Percentiles rank a stretch among this genome's conserved stretches.
Conservation (phyloP, 129 eudicot species). For the Ambrosia trifida region DNA sequence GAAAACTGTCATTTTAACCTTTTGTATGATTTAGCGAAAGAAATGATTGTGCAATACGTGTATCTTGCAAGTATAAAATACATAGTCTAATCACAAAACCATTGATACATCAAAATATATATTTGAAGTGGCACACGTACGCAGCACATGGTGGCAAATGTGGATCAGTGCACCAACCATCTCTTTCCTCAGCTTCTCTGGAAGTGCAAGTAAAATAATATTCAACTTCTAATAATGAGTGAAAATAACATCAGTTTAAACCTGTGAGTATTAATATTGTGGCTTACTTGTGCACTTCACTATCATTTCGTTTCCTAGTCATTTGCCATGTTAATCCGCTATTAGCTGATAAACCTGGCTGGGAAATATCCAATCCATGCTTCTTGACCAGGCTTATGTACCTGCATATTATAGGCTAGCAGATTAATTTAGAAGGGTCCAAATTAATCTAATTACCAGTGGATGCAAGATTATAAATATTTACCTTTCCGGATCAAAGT, state of each 20-base stretch:
- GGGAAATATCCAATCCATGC: conserved; percentile 55
- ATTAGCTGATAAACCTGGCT: conserved; percentile 56
- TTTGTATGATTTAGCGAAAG: conserved; percentile 1
- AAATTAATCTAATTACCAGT: background rate
- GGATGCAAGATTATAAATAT: background rate
- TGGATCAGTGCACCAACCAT: conserved; percentile 41
- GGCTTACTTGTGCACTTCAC: conserved; percentile 49
- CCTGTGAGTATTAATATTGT: background rate
- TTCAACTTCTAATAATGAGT: background rate
- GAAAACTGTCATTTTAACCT: background rate
- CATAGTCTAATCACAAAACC: background rate
- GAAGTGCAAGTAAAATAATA: conserved; percentile 1
- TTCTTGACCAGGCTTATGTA: conserved; percentile 44
- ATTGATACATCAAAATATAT: background rate
- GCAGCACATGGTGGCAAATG: conserved; percentile 54
- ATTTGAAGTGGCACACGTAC: conserved; percentile 26
- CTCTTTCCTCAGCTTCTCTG: conserved; percentile 47
- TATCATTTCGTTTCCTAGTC: conserved; percentile 41
- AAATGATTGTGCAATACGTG: background rate
- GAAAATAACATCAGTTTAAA: background rate
- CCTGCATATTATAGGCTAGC: conserved; percentile 21
- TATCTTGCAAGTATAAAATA: background rate
- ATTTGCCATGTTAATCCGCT: conserved; percentile 49
- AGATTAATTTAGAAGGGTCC: conserved; percentile 5
- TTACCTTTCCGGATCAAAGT: conserved; percentile 51